A percentile compares a stretch with the other conserved stretches of the same genome.
Evolutionary conservation across 2,329 filamentous ascomycete genomes (phyloP).

Genomic region (Colletotrichum sp.): DNA sequence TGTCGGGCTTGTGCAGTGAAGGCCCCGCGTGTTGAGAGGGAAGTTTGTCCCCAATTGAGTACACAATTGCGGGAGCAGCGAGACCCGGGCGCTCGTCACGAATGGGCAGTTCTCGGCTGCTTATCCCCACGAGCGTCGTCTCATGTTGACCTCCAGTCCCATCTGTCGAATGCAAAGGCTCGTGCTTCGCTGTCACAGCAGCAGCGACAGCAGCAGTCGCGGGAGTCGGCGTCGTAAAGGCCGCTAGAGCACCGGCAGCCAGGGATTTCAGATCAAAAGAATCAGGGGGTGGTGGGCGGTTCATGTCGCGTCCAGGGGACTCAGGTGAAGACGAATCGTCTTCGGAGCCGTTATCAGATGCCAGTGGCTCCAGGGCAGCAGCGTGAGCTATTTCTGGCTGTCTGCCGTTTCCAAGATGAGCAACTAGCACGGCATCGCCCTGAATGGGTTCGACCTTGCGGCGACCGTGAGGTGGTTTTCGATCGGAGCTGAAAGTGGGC

Average conservation of each 20-base stretch:
- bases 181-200: background rate
- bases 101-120: slow-evolving; percentile 36
- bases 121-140: background rate
- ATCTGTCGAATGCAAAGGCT: background rate
- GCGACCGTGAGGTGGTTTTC: slow-evolving; percentile 56
- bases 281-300: background rate
- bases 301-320: slow-evolving; percentile 11
- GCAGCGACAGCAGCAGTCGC: slow-evolving; percentile 22
- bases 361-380: slow-evolving; percentile 60
- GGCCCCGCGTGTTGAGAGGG: background rate
- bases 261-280: slow-evolving; percentile 33
- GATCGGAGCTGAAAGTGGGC: slow-evolving; percentile 38
- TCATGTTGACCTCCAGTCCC: background rate
- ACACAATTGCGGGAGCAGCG: slow-evolving; percentile 12
- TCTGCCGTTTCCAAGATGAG: slow-evolving; percentile 66
- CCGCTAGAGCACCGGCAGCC: slow-evolving; percentile 35
- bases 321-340: slow-evolving; percentile 19
- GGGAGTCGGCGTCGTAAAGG: slow-evolving; percentile 22
- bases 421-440: slow-evolving; percentile 72
- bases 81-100: slow-evolving; percentile 31
- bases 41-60: slow-evolving; percentile 2
- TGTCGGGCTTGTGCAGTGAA: background rate
- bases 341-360: slow-evolving; percentile 27
- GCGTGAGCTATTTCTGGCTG: slow-evolving; percentile 66
- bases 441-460: slow-evolving; percentile 60